phyloP scores from a whole-genome alignment of 495 filamentous ascomycete species.

The Tuber calosporum region DNA sequence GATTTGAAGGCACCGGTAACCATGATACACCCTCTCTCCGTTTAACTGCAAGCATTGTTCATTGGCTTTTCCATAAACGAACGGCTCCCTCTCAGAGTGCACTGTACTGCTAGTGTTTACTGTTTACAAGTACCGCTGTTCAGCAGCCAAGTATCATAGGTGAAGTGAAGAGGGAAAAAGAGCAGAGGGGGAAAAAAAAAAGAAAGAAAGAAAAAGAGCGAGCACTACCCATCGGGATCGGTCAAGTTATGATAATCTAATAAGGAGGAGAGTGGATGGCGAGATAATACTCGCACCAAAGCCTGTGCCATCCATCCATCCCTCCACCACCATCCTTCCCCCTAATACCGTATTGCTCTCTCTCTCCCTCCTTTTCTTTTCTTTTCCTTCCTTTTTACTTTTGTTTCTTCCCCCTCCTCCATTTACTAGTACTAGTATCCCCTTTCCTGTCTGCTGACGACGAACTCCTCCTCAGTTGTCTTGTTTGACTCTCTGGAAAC shows the following conservation, averaged over 20 bases:
- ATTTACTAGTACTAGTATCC: not conserved
- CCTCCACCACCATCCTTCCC: slow-evolving; percentile 1
- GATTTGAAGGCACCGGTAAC: not conserved
- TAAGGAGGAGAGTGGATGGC: not conserved
- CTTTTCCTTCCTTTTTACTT: not conserved
- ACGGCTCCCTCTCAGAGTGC: no score
- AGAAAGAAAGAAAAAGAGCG: not conserved
- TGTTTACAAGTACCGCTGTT: no score
- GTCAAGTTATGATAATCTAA: not conserved
- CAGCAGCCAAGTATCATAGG: no score
- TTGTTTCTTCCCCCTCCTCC: not conserved
- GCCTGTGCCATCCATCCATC: not conserved
- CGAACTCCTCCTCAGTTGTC: not conserved
- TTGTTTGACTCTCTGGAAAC: not conserved
- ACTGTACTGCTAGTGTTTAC: not conserved
- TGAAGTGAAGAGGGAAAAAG: not conserved
- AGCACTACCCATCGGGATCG: not conserved
- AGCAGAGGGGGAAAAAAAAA: not conserved
- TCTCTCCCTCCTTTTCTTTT: not conserved
- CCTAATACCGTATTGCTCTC: not conserved
- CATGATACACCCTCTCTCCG: not conserved
- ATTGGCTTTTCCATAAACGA: not conserved
- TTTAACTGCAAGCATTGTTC: not conserved
- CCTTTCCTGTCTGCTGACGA: slow-evolving; percentile 3
- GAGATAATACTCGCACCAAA: not conserved